These are phyloP conservation scores for Rhizopogon sp. DNA, from an alignment of 768 basidiomycete genomes.

Conservation along the genomic window DNA sequence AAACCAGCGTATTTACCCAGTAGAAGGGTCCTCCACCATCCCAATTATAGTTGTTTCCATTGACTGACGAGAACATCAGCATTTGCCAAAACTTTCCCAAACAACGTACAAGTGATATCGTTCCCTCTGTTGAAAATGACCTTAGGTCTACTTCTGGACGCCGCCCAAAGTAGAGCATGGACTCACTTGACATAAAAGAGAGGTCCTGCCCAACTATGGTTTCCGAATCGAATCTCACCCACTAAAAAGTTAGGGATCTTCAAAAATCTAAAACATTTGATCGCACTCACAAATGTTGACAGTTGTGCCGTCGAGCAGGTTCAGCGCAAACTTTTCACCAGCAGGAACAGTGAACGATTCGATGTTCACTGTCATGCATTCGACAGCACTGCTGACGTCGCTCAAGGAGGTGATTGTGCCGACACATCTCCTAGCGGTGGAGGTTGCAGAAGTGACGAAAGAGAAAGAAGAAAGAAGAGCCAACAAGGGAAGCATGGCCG, in stretches of 20 bases:
- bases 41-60: conserved; percentile 37
- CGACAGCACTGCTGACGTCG: conserved; percentile 46
- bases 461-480: conserved; percentile 14
- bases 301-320: conserved; percentile 41
- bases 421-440: conserved; percentile 28
- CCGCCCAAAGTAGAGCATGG: neutral
- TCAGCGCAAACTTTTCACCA: conserved; percentile 44
- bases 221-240: conserved; percentile 56
- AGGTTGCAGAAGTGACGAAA: conserved; percentile 9
- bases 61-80: conserved; percentile 14
- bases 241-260: conserved; percentile 24
- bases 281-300: conserved; percentile 51
- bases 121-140: conserved; percentile 32
- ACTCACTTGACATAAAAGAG: conserved; percentile 47
- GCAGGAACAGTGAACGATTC: conserved; percentile 52
- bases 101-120: conserved; percentile 40
- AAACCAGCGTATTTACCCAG: conserved; percentile 28
- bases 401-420: conserved; percentile 50
- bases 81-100: neutral
- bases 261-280: neutral
- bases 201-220: conserved; percentile 46
- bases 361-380: conserved; percentile 56
- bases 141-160: neutral
- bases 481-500: conserved; percentile 7
- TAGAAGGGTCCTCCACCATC: conserved; percentile 39